Percentiles rank a stretch among this genome's conserved stretches.
Evolutionary conservation across 768 basidiomycete species (phyloP).

Genomic region (Tylopilus rubrobrunneus): DNA sequence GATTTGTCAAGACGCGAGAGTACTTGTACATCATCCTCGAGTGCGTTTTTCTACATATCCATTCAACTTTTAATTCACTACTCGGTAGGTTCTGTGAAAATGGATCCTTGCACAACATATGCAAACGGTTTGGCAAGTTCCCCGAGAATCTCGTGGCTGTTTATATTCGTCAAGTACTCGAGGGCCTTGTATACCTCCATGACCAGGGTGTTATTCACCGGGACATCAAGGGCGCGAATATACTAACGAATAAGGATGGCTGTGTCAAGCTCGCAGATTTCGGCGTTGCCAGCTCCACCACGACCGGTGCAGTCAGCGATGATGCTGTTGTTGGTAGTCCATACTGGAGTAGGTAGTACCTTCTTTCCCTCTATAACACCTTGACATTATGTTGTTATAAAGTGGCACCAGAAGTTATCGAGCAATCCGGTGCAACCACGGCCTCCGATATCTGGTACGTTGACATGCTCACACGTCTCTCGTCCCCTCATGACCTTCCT

Average conservation of each 20-base stretch:
- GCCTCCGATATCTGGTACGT: conserved; percentile 92
- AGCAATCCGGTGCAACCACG: conserved; percentile 95
- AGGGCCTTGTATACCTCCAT: conserved; percentile 94
- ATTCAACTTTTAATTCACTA: conserved; percentile 6
- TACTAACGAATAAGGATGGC: conserved; percentile 97
- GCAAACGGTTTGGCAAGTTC: conserved; percentile 97
- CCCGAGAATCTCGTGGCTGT: conserved; percentile 95
- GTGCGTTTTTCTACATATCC: conserved; percentile 38
- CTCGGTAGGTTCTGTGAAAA: conserved; percentile 87
- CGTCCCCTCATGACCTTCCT: conserved; percentile 2
- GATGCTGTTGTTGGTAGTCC: conserved; percentile 96
- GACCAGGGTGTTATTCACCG: conserved; percentile 99
- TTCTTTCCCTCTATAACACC: neutral
- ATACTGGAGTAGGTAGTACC: conserved; percentile 82
- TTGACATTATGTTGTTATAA: conserved; percentile 8
- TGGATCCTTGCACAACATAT: conserved; percentile 91
- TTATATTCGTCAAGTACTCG: conserved; percentile 94
- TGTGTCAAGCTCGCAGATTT: conserved; percentile 99
- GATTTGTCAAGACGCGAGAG: conserved; percentile 92
- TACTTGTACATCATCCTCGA: conserved; percentile 97
- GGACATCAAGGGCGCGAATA: conserved; percentile 99
- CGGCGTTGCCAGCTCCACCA: conserved; percentile 84
- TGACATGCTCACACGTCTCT: neutral
- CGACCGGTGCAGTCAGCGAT: conserved; percentile 71
- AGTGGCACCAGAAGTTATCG: conserved; percentile 99